phyloP scores from a whole-genome alignment of 2,329 filamentous ascomycete genomes.

The Peltaster fructicola region DNA sequence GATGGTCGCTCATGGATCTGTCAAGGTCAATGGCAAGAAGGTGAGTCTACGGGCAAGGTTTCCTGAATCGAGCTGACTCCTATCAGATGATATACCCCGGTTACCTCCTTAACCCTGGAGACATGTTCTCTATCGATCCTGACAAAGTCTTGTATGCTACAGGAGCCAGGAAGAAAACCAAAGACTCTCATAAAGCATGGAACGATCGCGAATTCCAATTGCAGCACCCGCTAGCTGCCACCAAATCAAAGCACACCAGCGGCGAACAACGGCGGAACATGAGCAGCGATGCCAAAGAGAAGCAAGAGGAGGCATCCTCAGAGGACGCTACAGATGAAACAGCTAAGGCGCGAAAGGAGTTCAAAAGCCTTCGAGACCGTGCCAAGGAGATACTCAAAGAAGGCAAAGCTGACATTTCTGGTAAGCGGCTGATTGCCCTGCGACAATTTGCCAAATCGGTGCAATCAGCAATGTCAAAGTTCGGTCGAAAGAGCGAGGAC shows the following conservation, averaged over 20 bases:
- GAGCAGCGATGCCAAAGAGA: conserved; percentile 7
- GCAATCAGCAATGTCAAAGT: conserved; percentile 42
- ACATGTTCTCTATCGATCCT: conserved; percentile 91
- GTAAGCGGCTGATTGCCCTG: conserved; percentile 57
- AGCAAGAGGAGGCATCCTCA: conserved; percentile 7
- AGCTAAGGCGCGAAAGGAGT: conserved; percentile 24
- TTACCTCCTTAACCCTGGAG: conserved; percentile 88
- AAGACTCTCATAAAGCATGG: conserved; percentile 8
- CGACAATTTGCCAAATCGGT: conserved; percentile 53
- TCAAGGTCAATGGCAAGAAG: conserved; percentile 93
- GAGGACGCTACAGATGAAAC: conserved; percentile 4
- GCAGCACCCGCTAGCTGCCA: conserved; percentile 3
- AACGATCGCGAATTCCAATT: conserved; percentile 6
- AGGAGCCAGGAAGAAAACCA: conserved; percentile 38
- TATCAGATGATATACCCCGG: conserved; percentile 77
- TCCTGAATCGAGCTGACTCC: conserved; percentile 1
- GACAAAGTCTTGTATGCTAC: conserved; percentile 80
- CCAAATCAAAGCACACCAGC: conserved; percentile 11
- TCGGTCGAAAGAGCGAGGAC: conserved; percentile 14
- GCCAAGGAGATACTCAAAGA: conserved; percentile 43
- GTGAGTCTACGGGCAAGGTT: conserved; percentile 28
- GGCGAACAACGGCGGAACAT: no score
- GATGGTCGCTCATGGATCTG: conserved; percentile 80
- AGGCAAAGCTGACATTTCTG: conserved; percentile 35
- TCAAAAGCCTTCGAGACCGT: conserved; percentile 37